Percentiles rank a stretch among this genome's conserved stretches.
These are phyloP conservation scores for Yarrowia sp. DNA, from an alignment of 805 yeast genomes.

Conservation along the genomic window DNA sequence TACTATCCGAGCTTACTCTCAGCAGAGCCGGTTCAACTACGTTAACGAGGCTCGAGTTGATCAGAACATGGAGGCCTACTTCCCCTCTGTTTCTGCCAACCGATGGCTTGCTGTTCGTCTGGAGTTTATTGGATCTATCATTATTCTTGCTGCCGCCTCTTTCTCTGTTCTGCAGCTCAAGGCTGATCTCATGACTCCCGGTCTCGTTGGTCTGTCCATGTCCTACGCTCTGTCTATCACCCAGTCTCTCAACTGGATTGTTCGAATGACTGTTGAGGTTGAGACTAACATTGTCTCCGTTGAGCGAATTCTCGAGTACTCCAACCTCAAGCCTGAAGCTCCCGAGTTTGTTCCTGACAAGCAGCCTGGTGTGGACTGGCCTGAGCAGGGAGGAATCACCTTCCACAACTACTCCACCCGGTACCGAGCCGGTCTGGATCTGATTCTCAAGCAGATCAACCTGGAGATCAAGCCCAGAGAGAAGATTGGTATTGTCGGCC, in stretches of 20 bases:
- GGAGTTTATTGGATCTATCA: slow-evolving; percentile 85
- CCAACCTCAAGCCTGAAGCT: slow-evolving; percentile 80
- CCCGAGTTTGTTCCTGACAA: slow-evolving; percentile 60
- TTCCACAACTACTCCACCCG: slow-evolving; percentile 77
- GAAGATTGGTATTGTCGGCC: slow-evolving; percentile 92
- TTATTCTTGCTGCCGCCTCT: slow-evolving; percentile 83
- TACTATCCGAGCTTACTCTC: slow-evolving; percentile 74
- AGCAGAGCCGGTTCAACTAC: slow-evolving; percentile 58
- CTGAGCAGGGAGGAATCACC: slow-evolving; percentile 61
- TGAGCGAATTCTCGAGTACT: slow-evolving; percentile 88
- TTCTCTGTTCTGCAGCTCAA: slow-evolving; percentile 69
- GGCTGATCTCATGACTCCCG: slow-evolving; percentile 74
- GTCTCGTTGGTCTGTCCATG: slow-evolving; percentile 89
- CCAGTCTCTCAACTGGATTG: slow-evolving; percentile 94
- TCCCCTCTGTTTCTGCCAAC: slow-evolving; percentile 88
- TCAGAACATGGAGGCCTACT: slow-evolving; percentile 84
- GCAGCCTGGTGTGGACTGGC: slow-evolving; percentile 76
- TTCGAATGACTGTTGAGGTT: slow-evolving; percentile 97
- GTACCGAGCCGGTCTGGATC: slow-evolving; percentile 77
- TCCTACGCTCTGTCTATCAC: slow-evolving; percentile 92
- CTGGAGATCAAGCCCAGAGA: slow-evolving; percentile 68
- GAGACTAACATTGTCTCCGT: slow-evolving; percentile 97
- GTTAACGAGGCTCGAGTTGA: slow-evolving; percentile 62
- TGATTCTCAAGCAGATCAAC: slow-evolving; percentile 67
- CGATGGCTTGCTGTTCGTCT: slow-evolving; percentile 97